Evolutionary conservation across 2,329 filamentous ascomycete species (phyloP).

Genomic region (Pseudopithomyces maydicus): DNA sequence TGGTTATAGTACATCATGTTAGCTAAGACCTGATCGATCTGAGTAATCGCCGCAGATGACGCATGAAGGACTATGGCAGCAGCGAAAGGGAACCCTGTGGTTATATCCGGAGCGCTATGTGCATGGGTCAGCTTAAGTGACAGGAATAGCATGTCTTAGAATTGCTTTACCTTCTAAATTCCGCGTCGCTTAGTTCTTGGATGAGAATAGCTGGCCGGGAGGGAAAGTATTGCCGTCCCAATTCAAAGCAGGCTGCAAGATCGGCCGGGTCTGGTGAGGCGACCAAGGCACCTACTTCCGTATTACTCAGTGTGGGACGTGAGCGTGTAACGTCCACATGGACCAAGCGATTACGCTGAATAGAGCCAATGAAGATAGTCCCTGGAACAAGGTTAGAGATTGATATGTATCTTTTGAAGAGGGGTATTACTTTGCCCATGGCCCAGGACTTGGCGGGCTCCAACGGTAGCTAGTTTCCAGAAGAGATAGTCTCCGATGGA

Average conservation of each 20-base stretch:
- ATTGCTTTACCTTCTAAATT: constrained; percentile 10
- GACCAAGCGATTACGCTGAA: constrained; percentile 14
- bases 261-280: constrained; percentile 6
- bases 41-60: constrained; percentile 9
- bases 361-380: constrained; percentile 15
- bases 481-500: constrained; percentile 20
- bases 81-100: constrained; percentile 8
- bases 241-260: constrained; percentile 7
- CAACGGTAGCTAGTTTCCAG: constrained; percentile 10
- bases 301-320: neutral
- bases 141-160: neutral
- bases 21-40: constrained; percentile 14
- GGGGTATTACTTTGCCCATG: constrained; percentile 6
- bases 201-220: constrained; percentile 9
- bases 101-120: neutral
- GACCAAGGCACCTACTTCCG: constrained; percentile 14
- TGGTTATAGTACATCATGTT: constrained; percentile 14
- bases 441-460: constrained; percentile 9
- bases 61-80: constrained; percentile 8
- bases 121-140: neutral
- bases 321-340: constrained; percentile 3
- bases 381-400: constrained; percentile 1
- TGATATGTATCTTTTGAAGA: neutral
- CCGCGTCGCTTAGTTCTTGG: constrained; percentile 9
- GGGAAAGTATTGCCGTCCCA: constrained; percentile 4